Evolutionary conservation across 805 yeast genomes (phyloP), one percentile per base, ranked within the genome.

Genomic region (Teunomyces tritomae): DNA sequence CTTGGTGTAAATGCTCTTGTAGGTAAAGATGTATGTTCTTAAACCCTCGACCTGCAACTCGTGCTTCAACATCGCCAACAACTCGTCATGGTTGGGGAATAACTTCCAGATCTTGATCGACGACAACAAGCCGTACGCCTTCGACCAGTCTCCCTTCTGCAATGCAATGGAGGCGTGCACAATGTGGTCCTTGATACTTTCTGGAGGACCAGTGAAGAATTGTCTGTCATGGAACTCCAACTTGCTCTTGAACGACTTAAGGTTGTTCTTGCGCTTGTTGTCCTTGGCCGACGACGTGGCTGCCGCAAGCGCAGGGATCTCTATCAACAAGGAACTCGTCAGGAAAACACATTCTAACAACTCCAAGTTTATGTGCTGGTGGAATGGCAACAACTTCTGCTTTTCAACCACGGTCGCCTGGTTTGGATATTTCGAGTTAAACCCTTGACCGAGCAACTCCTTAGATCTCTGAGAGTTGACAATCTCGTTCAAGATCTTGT

Each of bases 191-290:
- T 95, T 85, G 40, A 95, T 87, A 67, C 91, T 89, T 73, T 94
- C 99, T 46, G 98, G 96, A 42, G 99, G 99, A 39, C 98, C 99
- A 53, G 89, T 89, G 78, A 92, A 94, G 49, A 86, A 86, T 68
- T 91, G 96, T 70, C 92, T 86, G 65, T 91, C 97, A 63, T 88
- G 90, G 74, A 85, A 87, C 66, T 94, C 98, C 57, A 94, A 79
- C 67, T 87, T 82, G 65, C 96, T 84, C 71, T 92, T 85, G 77
- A 94, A 90, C 27, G 96, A 88, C 71, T 89, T 91, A 59, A 87
- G 77, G 50, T 83, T 73, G 47, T 72, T 65, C 53, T 68, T 78
- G 61, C 75, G 73, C 63, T 78, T 76, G 59, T 82, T 73, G 65
- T 84, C 85, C 63, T 84, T 84, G 59, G 82, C 75, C 42, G 54